Conservation (phyloP, 73 alveolate genomes). For the Uronychia setigera region DNA sequence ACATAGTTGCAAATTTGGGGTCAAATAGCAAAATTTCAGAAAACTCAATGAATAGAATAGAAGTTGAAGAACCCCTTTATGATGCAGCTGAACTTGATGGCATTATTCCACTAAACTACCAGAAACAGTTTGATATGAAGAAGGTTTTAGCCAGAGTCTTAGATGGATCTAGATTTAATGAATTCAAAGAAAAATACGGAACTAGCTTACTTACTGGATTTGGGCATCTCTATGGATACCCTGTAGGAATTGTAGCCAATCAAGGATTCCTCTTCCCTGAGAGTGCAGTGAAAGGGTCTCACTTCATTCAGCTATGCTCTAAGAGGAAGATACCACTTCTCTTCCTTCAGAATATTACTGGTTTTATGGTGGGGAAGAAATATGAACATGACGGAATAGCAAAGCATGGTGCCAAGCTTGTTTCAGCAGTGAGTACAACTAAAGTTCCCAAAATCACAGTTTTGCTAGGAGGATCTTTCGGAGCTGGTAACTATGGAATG, state of each 20-base stretch:
- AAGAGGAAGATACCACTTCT: slow-evolving; percentile 91
- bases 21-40: slow-evolving; percentile 37
- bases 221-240: slow-evolving; percentile 90
- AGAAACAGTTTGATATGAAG: slow-evolving; percentile 59
- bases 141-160: slow-evolving; percentile 87
- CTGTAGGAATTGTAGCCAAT: slow-evolving; percentile 96
- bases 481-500: slow-evolving; percentile 99
- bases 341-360: slow-evolving; percentile 93
- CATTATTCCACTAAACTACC: slow-evolving; percentile 72
- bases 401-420: slow-evolving; percentile 97
- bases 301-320: slow-evolving; percentile 90
- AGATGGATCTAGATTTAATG: slow-evolving; percentile 95
- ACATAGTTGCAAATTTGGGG: slow-evolving; percentile 61
- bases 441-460: slow-evolving; percentile 93
- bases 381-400: slow-evolving; percentile 97
- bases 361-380: slow-evolving; percentile 96
- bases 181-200: slow-evolving; percentile 92
- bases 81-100: slow-evolving; percentile 80
- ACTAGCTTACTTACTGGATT: slow-evolving; percentile 86
- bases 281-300: slow-evolving; percentile 95
- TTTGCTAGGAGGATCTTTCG: slow-evolving; percentile 90
- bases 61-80: slow-evolving; percentile 81
- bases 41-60: slow-evolving; percentile 54
- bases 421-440: slow-evolving; percentile 94
- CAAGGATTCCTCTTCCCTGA: slow-evolving; percentile 92